Conservation (phyloP, 2,329 filamentous ascomycete genomes). For the Ceratocystis variospora region DNA sequence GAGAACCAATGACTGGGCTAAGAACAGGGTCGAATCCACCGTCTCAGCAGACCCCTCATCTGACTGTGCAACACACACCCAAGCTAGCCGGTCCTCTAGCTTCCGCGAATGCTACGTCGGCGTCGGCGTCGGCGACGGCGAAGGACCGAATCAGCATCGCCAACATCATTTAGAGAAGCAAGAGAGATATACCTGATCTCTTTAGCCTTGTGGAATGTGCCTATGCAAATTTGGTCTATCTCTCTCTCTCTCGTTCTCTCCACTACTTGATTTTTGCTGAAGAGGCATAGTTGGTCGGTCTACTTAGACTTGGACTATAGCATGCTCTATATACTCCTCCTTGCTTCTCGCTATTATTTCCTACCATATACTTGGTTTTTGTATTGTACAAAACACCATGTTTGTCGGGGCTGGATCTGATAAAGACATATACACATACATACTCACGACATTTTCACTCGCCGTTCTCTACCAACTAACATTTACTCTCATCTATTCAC, state of each 20-base stretch:
- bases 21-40: constrained; percentile 8
- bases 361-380: background rate
- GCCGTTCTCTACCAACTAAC: too few species aligned
- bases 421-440: background rate
- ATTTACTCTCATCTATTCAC: too few species aligned
- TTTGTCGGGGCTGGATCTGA: too few species aligned
- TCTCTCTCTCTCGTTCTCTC: too few species aligned
- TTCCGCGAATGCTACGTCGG: background rate
- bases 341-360: background rate
- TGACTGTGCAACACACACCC: background rate
- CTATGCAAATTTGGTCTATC: background rate
- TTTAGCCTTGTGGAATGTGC: background rate
- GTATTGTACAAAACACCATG: background rate
- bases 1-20: constrained; percentile 1
- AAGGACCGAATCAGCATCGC: constrained; percentile 31
- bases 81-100: background rate
- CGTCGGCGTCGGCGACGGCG: constrained; percentile 18
- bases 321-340: background rate
- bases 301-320: background rate
- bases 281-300: too few species aligned
- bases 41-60: constrained; percentile 22
- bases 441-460: background rate
- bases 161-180: constrained; percentile 31
- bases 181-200: background rate
- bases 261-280: background rate